phyloP scores from a whole-genome alignment of 164 flowering plant genomes.

The Kalanchoe fedtschenkoi region DNA sequence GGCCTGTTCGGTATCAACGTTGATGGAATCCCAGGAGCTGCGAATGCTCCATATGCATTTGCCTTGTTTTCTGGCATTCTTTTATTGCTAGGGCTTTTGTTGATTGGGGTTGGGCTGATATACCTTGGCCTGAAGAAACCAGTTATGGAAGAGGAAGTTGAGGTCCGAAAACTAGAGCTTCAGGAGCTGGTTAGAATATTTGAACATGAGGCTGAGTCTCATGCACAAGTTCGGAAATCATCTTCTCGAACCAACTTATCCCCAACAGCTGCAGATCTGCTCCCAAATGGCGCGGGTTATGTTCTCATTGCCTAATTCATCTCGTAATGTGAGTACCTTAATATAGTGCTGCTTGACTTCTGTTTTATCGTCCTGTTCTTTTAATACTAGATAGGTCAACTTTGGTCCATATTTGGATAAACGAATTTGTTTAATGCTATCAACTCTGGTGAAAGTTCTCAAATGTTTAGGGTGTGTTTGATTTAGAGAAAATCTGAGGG shows the following conservation, averaged over 20 bases:
- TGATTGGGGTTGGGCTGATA: constrained; percentile 52
- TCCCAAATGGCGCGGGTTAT: constrained; percentile 30
- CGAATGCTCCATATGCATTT: constrained; percentile 74
- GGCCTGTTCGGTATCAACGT: constrained; percentile 94
- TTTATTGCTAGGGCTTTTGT: constrained; percentile 39
- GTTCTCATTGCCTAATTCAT: constrained; percentile 6
- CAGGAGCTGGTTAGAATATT: constrained; percentile 77
- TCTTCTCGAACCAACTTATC: constrained; percentile 29
- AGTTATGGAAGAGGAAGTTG: constrained; percentile 48
- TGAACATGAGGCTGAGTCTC: constrained; percentile 93
- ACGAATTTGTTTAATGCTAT: too few relatives aligned
- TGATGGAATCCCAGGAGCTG: constrained; percentile 86
- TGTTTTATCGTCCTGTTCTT: too few relatives aligned
- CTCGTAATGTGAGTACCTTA: not conserved
- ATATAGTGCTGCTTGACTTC: not conserved
- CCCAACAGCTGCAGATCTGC: constrained; percentile 38
- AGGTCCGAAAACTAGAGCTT: constrained; percentile 70
- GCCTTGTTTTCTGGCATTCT: constrained; percentile 59
- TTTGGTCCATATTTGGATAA: not conserved
- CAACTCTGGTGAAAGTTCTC: too few relatives aligned
- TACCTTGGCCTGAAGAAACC: constrained; percentile 74
- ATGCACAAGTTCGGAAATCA: constrained; percentile 60
- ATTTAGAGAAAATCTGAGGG: too few relatives aligned
- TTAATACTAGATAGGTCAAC: too few relatives aligned
- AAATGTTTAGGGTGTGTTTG: too few relatives aligned